These are phyloP conservation scores for Blastobotrys aristatus DNA, from an alignment of 1,139 yeast genomes.

Conservation along the genomic window DNA sequence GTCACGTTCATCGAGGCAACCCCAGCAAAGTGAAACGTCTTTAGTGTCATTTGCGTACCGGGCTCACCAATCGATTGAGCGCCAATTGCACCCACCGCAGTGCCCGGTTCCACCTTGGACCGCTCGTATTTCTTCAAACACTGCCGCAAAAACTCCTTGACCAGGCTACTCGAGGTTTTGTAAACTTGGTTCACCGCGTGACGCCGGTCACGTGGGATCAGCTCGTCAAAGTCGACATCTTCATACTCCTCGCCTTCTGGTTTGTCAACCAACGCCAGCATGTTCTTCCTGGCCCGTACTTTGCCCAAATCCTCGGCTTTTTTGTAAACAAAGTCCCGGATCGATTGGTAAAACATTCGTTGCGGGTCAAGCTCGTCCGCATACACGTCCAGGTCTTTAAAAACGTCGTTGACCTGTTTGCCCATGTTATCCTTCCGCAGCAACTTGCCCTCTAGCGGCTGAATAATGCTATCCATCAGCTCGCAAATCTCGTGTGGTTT, in stretches of 20 bases:
- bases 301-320: slow-evolving; percentile 56
- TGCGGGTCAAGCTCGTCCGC: slow-evolving; percentile 85
- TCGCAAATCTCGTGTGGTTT: slow-evolving; percentile 66
- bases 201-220: slow-evolving; percentile 32
- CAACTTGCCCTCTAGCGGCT: slow-evolving; percentile 56
- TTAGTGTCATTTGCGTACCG: slow-evolving; percentile 98
- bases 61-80: slow-evolving; percentile 99
- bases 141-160: slow-evolving; percentile 65
- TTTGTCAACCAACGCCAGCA: slow-evolving; percentile 42
- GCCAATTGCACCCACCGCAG: slow-evolving; percentile 99
- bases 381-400: slow-evolving; percentile 37
- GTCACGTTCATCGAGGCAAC: slow-evolving; percentile 99
- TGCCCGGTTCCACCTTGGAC: slow-evolving; percentile 97
- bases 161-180: slow-evolving; percentile 59
- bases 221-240: slow-evolving; percentile 46
- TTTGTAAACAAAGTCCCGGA: slow-evolving; percentile 54
- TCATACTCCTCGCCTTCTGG: slow-evolving; percentile 39
- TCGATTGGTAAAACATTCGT: slow-evolving; percentile 71
- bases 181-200: slow-evolving; percentile 66
- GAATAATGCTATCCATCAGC: slow-evolving; percentile 50
- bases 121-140: slow-evolving; percentile 79
- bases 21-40: slow-evolving; percentile 99
- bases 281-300: slow-evolving; percentile 52
- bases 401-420: slow-evolving; percentile 40
- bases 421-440: slow-evolving; percentile 74